Base-by-base conservation (phyloP, 352 stramenopile genomes). In the Pythium dissotocum region DNA sequence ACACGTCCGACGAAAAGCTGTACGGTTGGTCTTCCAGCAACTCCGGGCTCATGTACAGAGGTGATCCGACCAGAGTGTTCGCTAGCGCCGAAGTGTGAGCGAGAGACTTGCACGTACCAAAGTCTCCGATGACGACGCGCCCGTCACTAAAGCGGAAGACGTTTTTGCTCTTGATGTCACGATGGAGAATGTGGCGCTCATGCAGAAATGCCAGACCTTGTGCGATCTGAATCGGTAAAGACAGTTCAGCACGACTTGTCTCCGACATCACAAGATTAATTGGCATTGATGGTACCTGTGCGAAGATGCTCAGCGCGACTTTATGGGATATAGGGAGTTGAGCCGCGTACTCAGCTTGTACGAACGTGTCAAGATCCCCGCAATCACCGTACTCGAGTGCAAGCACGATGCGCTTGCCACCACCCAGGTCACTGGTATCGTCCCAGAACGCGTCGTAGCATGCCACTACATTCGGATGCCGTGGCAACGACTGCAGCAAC, bases 151-250 rank as follows among this genome's bases (percentile, higher is more conserved):
- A 90, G 13, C 93, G 68, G 53, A 97, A 88, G 0, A 96, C 61
- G 61, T 97, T 97, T 55, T 92, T 83, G 36, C 81, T 77, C 73
- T 97, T 97, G 21, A 97, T 74, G 58, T 97, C 91, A 21, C 91
- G 89, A 66, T 97, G 94, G 1, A 92, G 71, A 55, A 94, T 71
- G 52, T 74, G 61, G 6, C 78, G 63, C 0, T 54, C 44, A 38
- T 95, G 87, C 24, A 96, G 61, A 63, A 89, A 86, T 7, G 83
- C 67, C 12, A 99, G 87, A 2, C 95, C 97, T 10, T 92, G 69
- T 18, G 84, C 84, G 42, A 99, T 95, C 63, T 88, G 62, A 10
- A 24, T 24, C 21, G 21, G 21, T 24, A 24, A 24, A 24, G 21
- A 24, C 21, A 24, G 21, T 24, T 24, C 21, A 24, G 21, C 21